These are phyloP conservation scores for Trypanosoma brucei DNA, from an alignment of 208 protist species.

Conservation along the genomic window DNA sequence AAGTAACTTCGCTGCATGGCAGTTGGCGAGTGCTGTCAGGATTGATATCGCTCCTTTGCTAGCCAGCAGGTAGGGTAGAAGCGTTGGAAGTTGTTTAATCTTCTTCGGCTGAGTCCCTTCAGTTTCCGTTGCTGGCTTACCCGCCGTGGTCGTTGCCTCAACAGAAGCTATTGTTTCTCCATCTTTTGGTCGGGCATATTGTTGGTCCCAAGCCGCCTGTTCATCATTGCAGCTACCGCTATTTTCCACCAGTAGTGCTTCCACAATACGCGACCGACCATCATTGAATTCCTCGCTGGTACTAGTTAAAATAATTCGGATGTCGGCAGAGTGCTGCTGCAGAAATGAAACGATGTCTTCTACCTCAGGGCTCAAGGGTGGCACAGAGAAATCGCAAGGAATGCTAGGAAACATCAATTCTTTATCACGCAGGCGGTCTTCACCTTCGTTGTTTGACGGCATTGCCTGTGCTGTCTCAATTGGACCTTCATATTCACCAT, in stretches of 20 bases:
- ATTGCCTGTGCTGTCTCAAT: no score
- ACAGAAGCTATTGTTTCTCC: no score
- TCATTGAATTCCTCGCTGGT: slow-evolving; percentile 23
- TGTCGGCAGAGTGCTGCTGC: slow-evolving; percentile 24
- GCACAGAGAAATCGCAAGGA: slow-evolving; percentile 16
- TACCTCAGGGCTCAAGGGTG: slow-evolving; percentile 39
- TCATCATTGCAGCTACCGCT: no score
- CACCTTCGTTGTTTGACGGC: slow-evolving; percentile 5
- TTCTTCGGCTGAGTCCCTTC: background rate
- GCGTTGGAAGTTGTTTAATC: slow-evolving; percentile 33
- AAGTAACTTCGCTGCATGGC: slow-evolving; percentile 25
- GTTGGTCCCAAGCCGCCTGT: no score
- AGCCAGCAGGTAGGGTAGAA: slow-evolving; percentile 69
- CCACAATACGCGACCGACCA: slow-evolving; percentile 19
- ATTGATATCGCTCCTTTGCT: slow-evolving; percentile 31
- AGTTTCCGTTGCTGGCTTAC: background rate
- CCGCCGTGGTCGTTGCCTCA: background rate
- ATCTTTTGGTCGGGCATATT: no score
- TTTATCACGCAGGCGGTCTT: background rate
- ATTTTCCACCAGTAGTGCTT: no score
- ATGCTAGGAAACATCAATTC: slow-evolving; percentile 16
- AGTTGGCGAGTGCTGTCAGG: slow-evolving; percentile 27
- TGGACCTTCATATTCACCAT: no score
- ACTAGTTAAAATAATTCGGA: slow-evolving; percentile 45
- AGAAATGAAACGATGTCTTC: slow-evolving; percentile 45